phyloP scores from a whole-genome alignment of 768 basidiomycete genomes.

The Phanerochaete sordida region DNA sequence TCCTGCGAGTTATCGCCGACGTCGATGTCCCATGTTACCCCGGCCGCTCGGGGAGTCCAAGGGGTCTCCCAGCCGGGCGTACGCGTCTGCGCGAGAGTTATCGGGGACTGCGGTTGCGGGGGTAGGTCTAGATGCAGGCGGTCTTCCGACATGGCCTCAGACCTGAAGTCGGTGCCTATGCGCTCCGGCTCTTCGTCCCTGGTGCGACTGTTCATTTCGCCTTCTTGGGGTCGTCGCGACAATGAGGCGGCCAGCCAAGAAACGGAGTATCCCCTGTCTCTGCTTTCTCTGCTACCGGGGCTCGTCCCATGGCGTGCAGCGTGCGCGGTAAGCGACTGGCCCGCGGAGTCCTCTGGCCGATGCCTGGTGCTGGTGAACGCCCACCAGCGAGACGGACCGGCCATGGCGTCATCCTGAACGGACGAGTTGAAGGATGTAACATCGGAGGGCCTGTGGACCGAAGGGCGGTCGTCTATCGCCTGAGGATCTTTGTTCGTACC shows the following conservation, averaged over 20 bases:
- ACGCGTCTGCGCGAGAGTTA: constrained; percentile 50
- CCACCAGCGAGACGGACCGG: constrained; percentile 57
- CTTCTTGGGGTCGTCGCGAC: constrained; percentile 27
- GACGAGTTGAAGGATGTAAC: constrained; percentile 48
- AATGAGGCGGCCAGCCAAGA: constrained; percentile 47
- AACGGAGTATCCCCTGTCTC: constrained; percentile 37
- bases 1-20: constrained; percentile 13
- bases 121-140: constrained; percentile 31
- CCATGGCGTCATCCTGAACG: constrained; percentile 25
- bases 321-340: constrained; percentile 14
- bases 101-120: constrained; percentile 30
- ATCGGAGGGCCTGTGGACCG: constrained; percentile 47
- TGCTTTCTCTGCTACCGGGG: too few species aligned
- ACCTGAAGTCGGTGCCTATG: not conserved
- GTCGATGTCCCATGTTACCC: constrained; percentile 6
- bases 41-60: constrained; percentile 43
- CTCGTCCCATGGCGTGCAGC: constrained; percentile 9
- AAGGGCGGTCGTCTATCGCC: constrained; percentile 33
- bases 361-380: constrained; percentile 66
- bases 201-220: constrained; percentile 19
- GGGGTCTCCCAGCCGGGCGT: constrained; percentile 70
- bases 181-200: constrained; percentile 7
- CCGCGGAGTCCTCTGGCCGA: constrained; percentile 30
- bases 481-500: constrained; percentile 25
- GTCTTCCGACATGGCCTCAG: not conserved